Evolutionary conservation across 805 yeast species (phyloP), one percentile per base, ranked within the genome.

Genomic region (Metschnikowia dekortorum): DNA sequence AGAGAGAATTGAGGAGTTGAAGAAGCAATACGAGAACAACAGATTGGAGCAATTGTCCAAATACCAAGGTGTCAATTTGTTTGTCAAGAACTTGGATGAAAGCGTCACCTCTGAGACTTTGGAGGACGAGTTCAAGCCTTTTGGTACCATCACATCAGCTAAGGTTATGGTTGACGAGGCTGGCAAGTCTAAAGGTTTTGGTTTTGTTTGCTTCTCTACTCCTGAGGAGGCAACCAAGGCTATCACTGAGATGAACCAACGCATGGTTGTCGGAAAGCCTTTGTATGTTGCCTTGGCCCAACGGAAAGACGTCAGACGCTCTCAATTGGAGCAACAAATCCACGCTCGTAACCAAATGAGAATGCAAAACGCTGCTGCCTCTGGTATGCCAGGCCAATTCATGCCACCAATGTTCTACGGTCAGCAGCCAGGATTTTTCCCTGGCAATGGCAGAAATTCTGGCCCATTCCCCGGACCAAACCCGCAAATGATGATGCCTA

Each of bases 171-270:
- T 86, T 65, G 96, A 89, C 69, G 97, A 91, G 65, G 71, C 82
- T 55, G 97, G 96, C 64, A 89, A 89, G 77, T 89, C 97, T 57
- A 92, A 89, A 80, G 98, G 98, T 61, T 94, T 94, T 71, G 99
- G 99, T 67, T 94, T 94, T 70, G 99, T 94, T 62, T 90, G 99
- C 78, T 94, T 85, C 87, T 84, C 96, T 50, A 74, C 94, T 58
- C 97, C 98, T 67, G 99, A 94, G 74, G 99, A 94, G 83, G 99
- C 99, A 62, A 88, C 96, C 65, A 90, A 89, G 78, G 99, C 99
- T 59, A 89, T 92, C 71, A 81, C 92, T 63, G 99, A 92, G 80
- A 91, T 92, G 96, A 90, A 92, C 83, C 97, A 90, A 78, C 87
- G 90, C 71, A 87, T 92, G 85, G 83, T 94, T 63, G 85, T 83